Evolutionary conservation across 345 rosid species (phyloP).

Genomic region (Acer campestre): DNA sequence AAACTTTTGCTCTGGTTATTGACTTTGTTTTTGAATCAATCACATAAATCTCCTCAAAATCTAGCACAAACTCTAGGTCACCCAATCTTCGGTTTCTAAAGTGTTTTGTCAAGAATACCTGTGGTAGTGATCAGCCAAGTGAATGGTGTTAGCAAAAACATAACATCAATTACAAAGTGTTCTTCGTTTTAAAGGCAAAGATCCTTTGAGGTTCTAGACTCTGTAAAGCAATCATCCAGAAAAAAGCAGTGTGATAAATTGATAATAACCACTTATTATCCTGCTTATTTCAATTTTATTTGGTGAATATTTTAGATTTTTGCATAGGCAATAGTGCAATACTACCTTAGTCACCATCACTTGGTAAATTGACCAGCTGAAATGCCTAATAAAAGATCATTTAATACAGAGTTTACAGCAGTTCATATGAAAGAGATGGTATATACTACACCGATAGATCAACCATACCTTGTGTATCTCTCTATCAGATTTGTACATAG

Average conservation of each 20-base stretch:
- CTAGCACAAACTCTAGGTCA: constrained; percentile 87
- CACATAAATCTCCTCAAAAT: constrained; percentile 92
- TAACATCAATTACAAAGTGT: neutral
- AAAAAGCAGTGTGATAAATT: neutral
- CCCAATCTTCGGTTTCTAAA: constrained; percentile 73
- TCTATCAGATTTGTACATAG: constrained; percentile 76
- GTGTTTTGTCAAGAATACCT: constrained; percentile 92
- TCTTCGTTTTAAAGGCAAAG: neutral
- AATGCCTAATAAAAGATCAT: neutral
- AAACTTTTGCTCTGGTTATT: constrained; percentile 87
- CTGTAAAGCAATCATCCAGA: neutral
- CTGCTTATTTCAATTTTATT: neutral
- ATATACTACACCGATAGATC: neutral
- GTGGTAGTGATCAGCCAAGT: constrained; percentile 16
- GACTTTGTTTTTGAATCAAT: constrained; percentile 89
- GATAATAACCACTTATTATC: neutral
- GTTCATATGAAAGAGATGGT: neutral
- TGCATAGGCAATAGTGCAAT: neutral
- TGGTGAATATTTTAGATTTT: neutral
- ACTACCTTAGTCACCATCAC: neutral
- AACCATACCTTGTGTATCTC: constrained; percentile 72
- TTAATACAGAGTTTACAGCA: neutral
- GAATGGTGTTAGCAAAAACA: neutral
- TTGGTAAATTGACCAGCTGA: neutral
- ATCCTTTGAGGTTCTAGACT: neutral